A percentile compares a stretch with the other conserved stretches of the same genome.
Evolutionary conservation across 768 basidiomycete genomes (phyloP).

Genomic region (Naganishia randhawae): DNA sequence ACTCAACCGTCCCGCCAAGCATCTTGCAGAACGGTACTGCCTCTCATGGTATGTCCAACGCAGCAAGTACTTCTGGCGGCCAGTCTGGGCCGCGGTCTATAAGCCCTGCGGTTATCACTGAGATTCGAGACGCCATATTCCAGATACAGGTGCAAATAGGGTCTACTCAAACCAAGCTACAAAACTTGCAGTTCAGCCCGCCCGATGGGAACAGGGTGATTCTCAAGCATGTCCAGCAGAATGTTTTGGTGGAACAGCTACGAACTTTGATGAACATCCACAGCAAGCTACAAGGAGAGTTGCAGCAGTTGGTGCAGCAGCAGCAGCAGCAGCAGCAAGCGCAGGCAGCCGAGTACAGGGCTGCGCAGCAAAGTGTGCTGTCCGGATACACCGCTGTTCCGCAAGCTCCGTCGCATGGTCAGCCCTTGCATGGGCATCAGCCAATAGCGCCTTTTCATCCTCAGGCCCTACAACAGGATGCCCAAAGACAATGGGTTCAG

Average conservation of each 20-base stretch:
- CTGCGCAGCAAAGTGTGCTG: not conserved
- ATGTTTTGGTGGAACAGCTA: not conserved
- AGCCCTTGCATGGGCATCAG: not conserved
- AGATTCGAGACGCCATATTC: constrained; percentile 7
- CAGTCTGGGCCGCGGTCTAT: not conserved
- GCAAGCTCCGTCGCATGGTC: not conserved
- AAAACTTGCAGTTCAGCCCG: not conserved
- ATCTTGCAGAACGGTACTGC: not conserved
- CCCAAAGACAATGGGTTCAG: no score
- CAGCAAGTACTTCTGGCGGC: not conserved
- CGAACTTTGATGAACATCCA: constrained; percentile 7
- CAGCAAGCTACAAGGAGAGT: not conserved
- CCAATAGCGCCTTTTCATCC: not conserved
- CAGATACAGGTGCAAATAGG: not conserved
- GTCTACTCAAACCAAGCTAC: not conserved
- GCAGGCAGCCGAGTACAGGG: not conserved
- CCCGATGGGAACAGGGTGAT: not conserved
- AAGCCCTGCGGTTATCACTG: not conserved
- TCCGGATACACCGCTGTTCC: not conserved
- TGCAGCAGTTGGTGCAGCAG: not conserved
- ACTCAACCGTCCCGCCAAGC: not conserved
- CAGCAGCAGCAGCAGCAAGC: not conserved
- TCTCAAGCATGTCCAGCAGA: constrained; percentile 14
- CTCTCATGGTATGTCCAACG: not conserved
- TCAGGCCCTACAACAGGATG: not conserved